Evolutionary conservation across 73 alveolate species (phyloP), one percentile per base, ranked within the genome.

Genomic region (Blepharisma stoltei): DNA sequence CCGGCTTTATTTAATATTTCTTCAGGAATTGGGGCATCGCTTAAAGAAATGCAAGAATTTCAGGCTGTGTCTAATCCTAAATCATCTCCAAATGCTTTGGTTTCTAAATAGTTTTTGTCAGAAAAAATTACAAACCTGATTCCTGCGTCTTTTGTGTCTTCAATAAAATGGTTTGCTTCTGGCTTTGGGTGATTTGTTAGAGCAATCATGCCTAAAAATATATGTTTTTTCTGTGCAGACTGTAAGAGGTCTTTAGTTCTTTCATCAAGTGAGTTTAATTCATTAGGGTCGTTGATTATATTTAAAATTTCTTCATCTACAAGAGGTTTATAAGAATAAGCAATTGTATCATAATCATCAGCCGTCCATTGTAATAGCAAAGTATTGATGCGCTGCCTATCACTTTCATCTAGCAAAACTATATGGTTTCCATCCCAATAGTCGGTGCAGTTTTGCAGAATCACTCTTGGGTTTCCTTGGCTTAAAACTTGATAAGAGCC

Each of bases 1-100:
- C 79, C 79, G 4, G 11, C 65, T 43, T 69, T 47, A 44, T 69
- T 69, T 43, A 44, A n/a, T 14, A 18, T 14, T 43, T 69, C 75
- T n/a, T 69, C 67, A 21, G 20, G n/a, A 18, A 27, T 23, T 18
- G 73, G 49, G 14, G 14, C 23, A 60, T 60, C 73, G 23, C 43
- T 18, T 4, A 69, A 25, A n/a, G 79, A 69, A 38, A 69, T 69
- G 43, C 79, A 69, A n/a, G 79, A 44, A 43, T 69, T 69, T 43
- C 79, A 69, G 5, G 55, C 79, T 14, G 79, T 69, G 27, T 69
- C 23, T 9, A 69, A 43, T 38, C 79, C 79, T 14, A 69, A 43
- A n/a, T 69, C 79, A 44, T 38, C 55, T 18, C 67, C 79, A 69
- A 69, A 69, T n/a, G 65, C 79, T 69, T 44, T 44, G 32, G 79